Percentiles rank a stretch among this genome's conserved stretches.
Conservation (phyloP, 2,329 filamentous ascomycete genomes). For the Sarocladiaceae sp. region DNA sequence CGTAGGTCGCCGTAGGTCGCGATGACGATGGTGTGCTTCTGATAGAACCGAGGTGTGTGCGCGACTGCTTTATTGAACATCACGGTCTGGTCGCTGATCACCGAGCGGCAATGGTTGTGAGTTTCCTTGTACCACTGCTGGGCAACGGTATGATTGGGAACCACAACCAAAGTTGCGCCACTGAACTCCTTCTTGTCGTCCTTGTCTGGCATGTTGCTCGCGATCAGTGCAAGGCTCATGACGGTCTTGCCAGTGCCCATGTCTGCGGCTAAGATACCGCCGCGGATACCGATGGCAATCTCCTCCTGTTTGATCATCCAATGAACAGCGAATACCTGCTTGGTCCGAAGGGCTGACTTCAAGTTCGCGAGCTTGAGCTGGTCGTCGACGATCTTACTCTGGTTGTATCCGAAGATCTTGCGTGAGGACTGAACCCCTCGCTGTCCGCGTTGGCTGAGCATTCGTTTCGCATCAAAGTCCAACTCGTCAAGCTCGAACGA, state of each 20-base stretch:
- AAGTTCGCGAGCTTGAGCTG: neutral
- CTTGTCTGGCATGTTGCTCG: slow-evolving; percentile 43
- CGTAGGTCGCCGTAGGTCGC: slow-evolving; percentile 22
- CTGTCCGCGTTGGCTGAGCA: neutral
- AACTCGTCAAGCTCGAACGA: too few species aligned
- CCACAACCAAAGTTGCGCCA: slow-evolving; percentile 26
- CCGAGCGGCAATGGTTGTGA: slow-evolving; percentile 16
- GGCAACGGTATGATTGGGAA: slow-evolving; percentile 17
- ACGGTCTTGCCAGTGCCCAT: slow-evolving; percentile 67
- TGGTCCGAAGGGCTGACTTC: slow-evolving; percentile 16
- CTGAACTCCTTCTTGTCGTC: slow-evolving; percentile 30
- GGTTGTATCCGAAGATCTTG: slow-evolving; percentile 8
- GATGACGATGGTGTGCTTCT: slow-evolving; percentile 14
- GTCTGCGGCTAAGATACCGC: slow-evolving; percentile 54
- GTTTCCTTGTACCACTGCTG: slow-evolving; percentile 24
- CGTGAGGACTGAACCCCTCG: neutral
- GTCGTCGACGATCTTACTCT: neutral
- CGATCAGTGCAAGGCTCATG: slow-evolving; percentile 68
- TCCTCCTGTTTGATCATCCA: slow-evolving; percentile 51
- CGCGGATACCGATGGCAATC: slow-evolving; percentile 37
- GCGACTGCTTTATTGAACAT: slow-evolving; percentile 12
- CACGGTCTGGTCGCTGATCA: neutral
- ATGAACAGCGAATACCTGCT: slow-evolving; percentile 44
- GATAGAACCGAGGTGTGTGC: neutral
- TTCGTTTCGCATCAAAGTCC: neutral